phyloP scores from a whole-genome alignment of 768 basidiomycete species.

The Podaxis sp. region DNA sequence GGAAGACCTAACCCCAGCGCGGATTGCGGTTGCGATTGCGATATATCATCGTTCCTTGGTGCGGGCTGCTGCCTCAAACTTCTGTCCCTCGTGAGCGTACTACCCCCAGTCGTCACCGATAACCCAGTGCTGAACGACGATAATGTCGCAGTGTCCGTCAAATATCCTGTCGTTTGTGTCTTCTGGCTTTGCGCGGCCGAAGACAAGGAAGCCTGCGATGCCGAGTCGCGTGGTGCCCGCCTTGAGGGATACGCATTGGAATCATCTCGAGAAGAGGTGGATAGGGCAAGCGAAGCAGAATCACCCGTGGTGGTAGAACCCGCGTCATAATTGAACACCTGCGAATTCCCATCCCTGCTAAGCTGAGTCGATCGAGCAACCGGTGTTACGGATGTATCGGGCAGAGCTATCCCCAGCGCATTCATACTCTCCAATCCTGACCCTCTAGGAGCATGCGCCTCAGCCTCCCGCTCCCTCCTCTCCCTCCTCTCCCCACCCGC shows the following conservation, averaged over 20 bases:
- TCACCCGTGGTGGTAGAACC: constrained; percentile 1
- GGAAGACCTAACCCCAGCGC: neutral
- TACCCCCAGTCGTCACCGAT: neutral
- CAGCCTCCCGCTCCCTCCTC: neutral
- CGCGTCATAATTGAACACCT: constrained; percentile 1
- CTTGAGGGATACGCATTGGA: neutral
- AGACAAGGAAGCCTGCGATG: neutral
- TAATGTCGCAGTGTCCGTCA: neutral
- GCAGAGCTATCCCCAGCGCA: neutral
- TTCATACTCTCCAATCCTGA: constrained; percentile 4
- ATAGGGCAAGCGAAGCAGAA: neutral
- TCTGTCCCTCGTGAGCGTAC: neutral
- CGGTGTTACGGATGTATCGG: neutral
- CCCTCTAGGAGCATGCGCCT: neutral
- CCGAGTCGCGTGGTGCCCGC: neutral
- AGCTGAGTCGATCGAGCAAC: neutral
- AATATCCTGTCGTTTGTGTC: constrained; percentile 3
- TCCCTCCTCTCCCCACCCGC: constrained; percentile 10
- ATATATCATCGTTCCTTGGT: neutral
- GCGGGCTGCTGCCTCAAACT: neutral
- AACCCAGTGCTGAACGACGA: constrained; percentile 2
- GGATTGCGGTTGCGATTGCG: neutral
- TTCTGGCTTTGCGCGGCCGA: neutral
- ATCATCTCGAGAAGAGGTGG: neutral
- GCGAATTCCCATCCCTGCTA: constrained; percentile 9